phyloP scores from a whole-genome alignment of 805 yeast species.

The Millerozyma acaciae region DNA sequence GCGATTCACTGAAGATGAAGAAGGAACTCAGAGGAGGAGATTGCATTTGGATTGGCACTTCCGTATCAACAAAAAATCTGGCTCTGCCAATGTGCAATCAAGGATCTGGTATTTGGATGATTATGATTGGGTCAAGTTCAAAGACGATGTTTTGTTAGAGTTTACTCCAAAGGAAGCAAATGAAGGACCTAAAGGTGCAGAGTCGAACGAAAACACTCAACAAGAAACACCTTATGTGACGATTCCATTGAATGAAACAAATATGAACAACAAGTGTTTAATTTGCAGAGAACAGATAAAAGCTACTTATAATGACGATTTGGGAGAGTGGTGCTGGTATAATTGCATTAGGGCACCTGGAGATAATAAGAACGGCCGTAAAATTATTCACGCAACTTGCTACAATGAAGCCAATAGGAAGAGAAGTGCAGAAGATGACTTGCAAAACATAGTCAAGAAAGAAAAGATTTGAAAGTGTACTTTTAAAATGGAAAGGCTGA shows the following conservation, averaged over 20 bases:
- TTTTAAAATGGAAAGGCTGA: too few relatives aligned
- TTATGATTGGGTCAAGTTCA: constrained; percentile 67
- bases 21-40: constrained; percentile 51
- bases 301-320: constrained; percentile 39
- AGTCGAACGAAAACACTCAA: constrained; percentile 3
- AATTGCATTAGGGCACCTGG: constrained; percentile 38
- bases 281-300: constrained; percentile 41
- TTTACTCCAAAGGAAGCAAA: constrained; percentile 17
- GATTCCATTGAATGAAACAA: constrained; percentile 61
- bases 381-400: constrained; percentile 39
- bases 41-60: constrained; percentile 95
- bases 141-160: constrained; percentile 54
- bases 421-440: constrained; percentile 26
- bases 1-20: constrained; percentile 61
- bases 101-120: constrained; percentile 80
- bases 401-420: constrained; percentile 36
- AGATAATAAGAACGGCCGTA: constrained; percentile 27
- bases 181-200: constrained; percentile 1
- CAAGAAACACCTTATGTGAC: constrained; percentile 42
- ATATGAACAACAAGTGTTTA: constrained; percentile 44
- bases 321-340: constrained; percentile 47
- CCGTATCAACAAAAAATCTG: constrained; percentile 75
- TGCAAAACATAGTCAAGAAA: constrained; percentile 18
- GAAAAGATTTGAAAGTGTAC: constrained; percentile 17
- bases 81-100: constrained; percentile 51